phyloP scores from a whole-genome alignment of 2,329 filamentous ascomycete species.

The Diaporthe sp. region DNA sequence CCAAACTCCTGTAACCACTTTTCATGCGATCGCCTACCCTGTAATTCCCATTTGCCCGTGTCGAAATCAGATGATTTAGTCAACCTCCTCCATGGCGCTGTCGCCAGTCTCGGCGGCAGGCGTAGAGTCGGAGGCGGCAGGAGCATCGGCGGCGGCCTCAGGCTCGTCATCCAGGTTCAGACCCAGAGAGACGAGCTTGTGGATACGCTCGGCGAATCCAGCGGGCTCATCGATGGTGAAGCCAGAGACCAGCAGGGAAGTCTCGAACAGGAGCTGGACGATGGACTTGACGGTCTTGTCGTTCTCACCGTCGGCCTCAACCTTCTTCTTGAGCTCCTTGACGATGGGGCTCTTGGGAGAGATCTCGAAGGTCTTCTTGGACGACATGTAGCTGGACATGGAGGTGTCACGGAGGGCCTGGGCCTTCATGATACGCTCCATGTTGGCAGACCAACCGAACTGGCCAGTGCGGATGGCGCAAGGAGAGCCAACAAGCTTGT shows the following conservation, averaged over 20 bases:
- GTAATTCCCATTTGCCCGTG: constrained; percentile 23
- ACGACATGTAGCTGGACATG: constrained; percentile 99
- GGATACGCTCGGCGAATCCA: constrained; percentile 97
- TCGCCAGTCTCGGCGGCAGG: constrained; percentile 74
- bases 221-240: constrained; percentile 99
- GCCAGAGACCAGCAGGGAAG: constrained; percentile 95
- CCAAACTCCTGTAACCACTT: constrained; percentile 54
- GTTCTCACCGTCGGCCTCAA: constrained; percentile 96
- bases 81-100: constrained; percentile 99
- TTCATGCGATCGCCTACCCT: constrained; percentile 47
- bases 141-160: constrained; percentile 74
- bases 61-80: constrained; percentile 68
- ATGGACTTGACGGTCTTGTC: constrained; percentile 99
- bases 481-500: constrained; percentile 94
- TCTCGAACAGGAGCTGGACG: constrained; percentile 98
- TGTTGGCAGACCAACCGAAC: constrained; percentile 99
- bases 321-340: constrained; percentile 99
- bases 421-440: constrained; percentile 99
- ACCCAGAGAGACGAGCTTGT: constrained; percentile 98
- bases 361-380: constrained; percentile 99
- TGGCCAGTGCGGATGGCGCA: constrained; percentile 99
- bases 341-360: constrained; percentile 98
- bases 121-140: constrained; percentile 66
- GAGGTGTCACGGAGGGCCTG: constrained; percentile 99
- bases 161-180: constrained; percentile 98